These are phyloP conservation scores for Metschnikowia lochheadii DNA, from an alignment of 805 yeast species.

Conservation along the genomic window DNA sequence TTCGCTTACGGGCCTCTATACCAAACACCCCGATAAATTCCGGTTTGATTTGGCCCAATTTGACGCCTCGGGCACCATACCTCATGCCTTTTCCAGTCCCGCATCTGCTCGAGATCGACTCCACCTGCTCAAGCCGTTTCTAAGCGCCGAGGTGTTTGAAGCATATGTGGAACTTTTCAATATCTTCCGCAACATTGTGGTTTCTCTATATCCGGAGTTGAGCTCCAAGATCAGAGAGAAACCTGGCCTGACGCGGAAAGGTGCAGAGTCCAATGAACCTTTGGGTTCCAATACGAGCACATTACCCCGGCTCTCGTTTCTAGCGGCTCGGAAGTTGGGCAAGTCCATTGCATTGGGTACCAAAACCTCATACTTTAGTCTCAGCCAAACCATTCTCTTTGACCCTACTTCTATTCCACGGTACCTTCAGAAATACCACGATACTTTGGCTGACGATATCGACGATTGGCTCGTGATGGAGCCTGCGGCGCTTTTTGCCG, in stretches of 20 bases:
- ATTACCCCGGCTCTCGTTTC: conserved; percentile 18
- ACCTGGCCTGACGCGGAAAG: not conserved
- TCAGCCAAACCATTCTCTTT: conserved; percentile 27
- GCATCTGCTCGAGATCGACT: conserved; percentile 24
- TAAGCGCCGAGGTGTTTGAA: conserved; percentile 26
- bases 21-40: conserved; percentile 24
- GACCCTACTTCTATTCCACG: conserved; percentile 25
- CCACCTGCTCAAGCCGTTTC: conserved; percentile 20
- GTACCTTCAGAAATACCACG: conserved; percentile 19
- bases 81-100: conserved; percentile 6
- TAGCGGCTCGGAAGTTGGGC: conserved; percentile 29
- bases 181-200: conserved; percentile 26
- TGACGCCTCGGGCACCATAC: not conserved
- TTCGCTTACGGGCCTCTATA: conserved; percentile 25
- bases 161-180: conserved; percentile 30
- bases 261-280: not conserved
- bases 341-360: conserved; percentile 32
- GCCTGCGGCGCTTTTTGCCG: conserved; percentile 21
- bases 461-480: conserved; percentile 36
- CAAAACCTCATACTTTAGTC: conserved; percentile 30
- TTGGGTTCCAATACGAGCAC: not conserved
- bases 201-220: conserved; percentile 11
- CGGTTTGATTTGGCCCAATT: conserved; percentile 8
- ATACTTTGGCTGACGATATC: conserved; percentile 29
- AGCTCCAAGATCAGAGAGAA: not conserved